Percentiles rank a stretch among this genome's conserved stretches.
Evolutionary conservation across 768 basidiomycete genomes (phyloP).

Genomic region (Leccinum barrowsii): DNA sequence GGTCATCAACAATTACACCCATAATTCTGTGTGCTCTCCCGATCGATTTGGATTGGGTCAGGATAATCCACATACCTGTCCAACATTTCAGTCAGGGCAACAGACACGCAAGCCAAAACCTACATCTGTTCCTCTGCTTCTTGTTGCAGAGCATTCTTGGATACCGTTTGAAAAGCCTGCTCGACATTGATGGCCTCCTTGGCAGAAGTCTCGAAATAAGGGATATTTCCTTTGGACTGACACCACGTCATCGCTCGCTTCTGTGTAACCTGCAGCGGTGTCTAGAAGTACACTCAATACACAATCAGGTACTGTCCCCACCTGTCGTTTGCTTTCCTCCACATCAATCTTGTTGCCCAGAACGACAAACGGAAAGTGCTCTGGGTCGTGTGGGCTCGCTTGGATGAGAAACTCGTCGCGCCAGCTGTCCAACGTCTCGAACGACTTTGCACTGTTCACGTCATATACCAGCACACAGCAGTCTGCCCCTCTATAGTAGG

Average conservation of each 20-base stretch:
- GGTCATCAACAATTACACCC: conserved; percentile 81
- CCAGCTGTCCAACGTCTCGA: conserved; percentile 99
- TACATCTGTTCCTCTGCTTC: conserved; percentile 95
- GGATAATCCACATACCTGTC: conserved; percentile 97
- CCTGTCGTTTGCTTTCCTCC: conserved; percentile 97
- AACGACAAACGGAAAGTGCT: conserved; percentile 99
- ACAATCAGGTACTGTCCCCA: conserved; percentile 34
- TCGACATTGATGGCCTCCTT: conserved; percentile 99
- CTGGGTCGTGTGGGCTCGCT: conserved; percentile 97
- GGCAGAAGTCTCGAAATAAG: conserved; percentile 99
- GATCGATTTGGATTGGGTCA: conserved; percentile 95
- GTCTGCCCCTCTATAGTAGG: conserved; percentile 98
- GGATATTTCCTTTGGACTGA: conserved; percentile 98
- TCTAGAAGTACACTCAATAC: background rate
- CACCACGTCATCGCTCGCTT: conserved; percentile 99
- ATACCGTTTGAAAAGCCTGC: conserved; percentile 98
- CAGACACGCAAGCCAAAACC: conserved; percentile 29
- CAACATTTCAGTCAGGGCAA: conserved; percentile 13
- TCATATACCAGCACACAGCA: conserved; percentile 99
- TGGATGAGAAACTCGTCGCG: conserved; percentile 99
- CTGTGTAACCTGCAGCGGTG: conserved; percentile 77
- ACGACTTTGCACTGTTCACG: conserved; percentile 97
- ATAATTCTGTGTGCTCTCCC: conserved; percentile 86
- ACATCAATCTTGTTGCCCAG: conserved; percentile 99
- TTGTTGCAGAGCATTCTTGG: conserved; percentile 98